Conservation (phyloP, 2,329 filamentous ascomycete species). For the Neofusicoccum umdonicola region DNA sequence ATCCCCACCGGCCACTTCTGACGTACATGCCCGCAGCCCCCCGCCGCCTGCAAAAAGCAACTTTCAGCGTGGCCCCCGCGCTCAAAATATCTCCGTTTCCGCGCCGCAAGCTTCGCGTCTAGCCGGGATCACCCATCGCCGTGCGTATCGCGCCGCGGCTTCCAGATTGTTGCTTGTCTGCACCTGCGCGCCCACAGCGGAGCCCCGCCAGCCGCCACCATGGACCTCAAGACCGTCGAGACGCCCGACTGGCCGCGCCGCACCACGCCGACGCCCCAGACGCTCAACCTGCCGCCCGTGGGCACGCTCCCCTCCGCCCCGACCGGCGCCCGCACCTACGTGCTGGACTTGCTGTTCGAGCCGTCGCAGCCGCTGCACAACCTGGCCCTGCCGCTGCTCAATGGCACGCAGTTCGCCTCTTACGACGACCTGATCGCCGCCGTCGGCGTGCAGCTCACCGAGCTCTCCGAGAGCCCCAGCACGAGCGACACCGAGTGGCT, state of each 20-base stretch:
- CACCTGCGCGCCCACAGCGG: neutral
- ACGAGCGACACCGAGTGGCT: conserved; percentile 57
- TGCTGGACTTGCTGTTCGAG: conserved; percentile 82
- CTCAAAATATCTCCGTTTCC: neutral
- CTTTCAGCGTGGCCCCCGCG: neutral
- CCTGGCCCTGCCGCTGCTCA: conserved; percentile 67
- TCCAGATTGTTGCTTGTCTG: neutral
- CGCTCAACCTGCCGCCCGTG: conserved; percentile 55
- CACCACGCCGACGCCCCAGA: conserved; percentile 9
- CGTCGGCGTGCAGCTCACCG: conserved; percentile 61
- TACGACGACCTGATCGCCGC: conserved; percentile 69
- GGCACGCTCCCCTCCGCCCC: conserved; percentile 56
- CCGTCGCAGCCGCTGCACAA: conserved; percentile 72
- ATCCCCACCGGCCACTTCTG: neutral
- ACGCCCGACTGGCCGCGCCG: conserved; percentile 19
- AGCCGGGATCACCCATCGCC: neutral
- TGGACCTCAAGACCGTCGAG: conserved; percentile 25
- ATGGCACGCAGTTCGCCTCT: conserved; percentile 56
- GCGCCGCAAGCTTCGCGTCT: neutral
- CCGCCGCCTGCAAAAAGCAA: neutral
- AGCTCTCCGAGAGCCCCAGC: conserved; percentile 26
- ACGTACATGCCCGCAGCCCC: neutral
- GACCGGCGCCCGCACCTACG: conserved; percentile 52
- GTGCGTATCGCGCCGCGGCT: neutral
- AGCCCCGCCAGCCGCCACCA: neutral